Conservation (phyloP, 345 rosid genomes). For the Citrus glauca region DNA sequence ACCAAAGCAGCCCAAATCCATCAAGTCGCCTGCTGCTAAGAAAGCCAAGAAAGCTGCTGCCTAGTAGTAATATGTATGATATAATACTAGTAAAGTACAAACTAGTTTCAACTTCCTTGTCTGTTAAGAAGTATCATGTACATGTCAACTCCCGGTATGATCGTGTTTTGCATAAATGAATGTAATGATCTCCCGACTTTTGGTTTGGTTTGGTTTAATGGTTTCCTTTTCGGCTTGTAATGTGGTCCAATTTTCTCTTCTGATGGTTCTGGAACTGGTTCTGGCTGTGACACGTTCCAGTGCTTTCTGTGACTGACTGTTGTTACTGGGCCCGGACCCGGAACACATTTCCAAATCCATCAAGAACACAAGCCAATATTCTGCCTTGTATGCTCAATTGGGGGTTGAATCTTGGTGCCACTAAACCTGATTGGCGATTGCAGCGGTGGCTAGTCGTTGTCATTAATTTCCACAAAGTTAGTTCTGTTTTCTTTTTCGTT, state of each 20-base stretch:
- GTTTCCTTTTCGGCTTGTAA: not conserved
- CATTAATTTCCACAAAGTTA: no score
- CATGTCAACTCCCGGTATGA: not conserved
- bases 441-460: no score
- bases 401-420: no score
- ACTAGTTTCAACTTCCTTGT: not conserved
- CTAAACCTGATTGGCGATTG: no score
- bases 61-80: not conserved
- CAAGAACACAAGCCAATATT: not conserved
- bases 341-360: not conserved
- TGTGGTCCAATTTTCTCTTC: not conserved
- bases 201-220: not conserved
- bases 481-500: no score
- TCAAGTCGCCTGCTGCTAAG: conserved; percentile 39
- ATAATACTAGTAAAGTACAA: no score
- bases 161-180: not conserved
- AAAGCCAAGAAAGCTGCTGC: conserved; percentile 44
- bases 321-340: not conserved
- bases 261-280: not conserved
- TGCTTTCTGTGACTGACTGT: not conserved
- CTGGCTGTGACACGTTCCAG: not conserved
- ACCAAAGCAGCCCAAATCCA: conserved; percentile 41
- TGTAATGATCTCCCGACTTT: not conserved
- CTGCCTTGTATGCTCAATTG: not conserved
- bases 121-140: not conserved